Percentiles rank a stretch among this genome's conserved stretches.
These are phyloP conservation scores for Lactifluus piperatus DNA, from an alignment of 768 basidiomycete genomes.

Conservation along the genomic window DNA sequence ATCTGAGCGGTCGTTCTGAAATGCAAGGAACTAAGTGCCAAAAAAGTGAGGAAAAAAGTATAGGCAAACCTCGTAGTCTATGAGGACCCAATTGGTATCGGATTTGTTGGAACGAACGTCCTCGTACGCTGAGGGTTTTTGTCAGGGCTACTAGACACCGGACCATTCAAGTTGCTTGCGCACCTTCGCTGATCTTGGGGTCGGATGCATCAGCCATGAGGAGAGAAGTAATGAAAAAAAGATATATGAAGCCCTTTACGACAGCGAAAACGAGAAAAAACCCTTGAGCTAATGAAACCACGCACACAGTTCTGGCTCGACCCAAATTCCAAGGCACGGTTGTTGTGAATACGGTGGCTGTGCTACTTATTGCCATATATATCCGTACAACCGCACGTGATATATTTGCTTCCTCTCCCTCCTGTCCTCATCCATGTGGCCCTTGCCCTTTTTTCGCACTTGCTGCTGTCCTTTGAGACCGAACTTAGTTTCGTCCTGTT, in stretches of 20 bases:
- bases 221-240: background rate
- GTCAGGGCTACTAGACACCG: background rate
- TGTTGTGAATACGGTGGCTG: conserved; percentile 3
- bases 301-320: background rate
- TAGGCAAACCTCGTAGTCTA: conserved; percentile 71
- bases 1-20: conserved; percentile 67
- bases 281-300: background rate
- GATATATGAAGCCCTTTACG: background rate
- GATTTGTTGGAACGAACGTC: conserved; percentile 81
- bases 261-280: conserved; percentile 3
- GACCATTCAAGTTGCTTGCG: background rate
- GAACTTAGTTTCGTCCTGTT: background rate
- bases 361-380: conserved; percentile 5
- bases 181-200: conserved; percentile 20
- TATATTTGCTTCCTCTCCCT: background rate
- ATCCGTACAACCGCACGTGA: background rate
- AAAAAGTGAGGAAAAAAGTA: background rate
- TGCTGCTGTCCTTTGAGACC: background rate
- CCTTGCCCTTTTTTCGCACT: background rate
- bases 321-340: background rate
- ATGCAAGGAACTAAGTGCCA: background rate
- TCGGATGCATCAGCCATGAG: conserved; percentile 21
- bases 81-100: conserved; percentile 81
- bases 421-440: background rate
- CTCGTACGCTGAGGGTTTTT: conserved; percentile 55